Evolutionary conservation across 192 early-diverging fungal genomes (phyloP).

Genomic region (Diversispora eburnea): DNA sequence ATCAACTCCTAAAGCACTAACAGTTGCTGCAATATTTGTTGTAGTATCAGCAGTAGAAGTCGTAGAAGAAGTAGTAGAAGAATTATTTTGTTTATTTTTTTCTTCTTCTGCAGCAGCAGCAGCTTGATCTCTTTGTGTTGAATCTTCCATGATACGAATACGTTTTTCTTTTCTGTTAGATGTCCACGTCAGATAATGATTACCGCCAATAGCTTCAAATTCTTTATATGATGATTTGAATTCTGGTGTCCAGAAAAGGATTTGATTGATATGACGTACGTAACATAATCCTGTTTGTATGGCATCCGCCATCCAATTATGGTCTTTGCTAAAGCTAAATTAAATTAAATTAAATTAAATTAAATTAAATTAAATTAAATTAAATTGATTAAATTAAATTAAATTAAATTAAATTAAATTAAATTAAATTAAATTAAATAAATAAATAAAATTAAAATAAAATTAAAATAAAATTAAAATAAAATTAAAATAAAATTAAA

Average conservation of each 20-base stretch:
- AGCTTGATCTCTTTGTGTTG: background rate
- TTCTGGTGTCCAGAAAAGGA: conserved; percentile 14
- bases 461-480: background rate
- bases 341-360: background rate
- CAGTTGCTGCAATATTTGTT: background rate
- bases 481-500: background rate
- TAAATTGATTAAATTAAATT: too few relatives aligned
- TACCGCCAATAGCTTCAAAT: conserved; percentile 16
- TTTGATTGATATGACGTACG: conserved; percentile 12
- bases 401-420: too few relatives aligned
- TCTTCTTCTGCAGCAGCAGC: conserved; percentile 14
- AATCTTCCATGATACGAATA: conserved; percentile 17
- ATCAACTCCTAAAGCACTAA: conserved; percentile 7
- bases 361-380: too few relatives aligned
- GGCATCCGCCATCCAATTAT: background rate
- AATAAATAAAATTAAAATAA: background rate
- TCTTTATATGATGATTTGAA: conserved; percentile 13
- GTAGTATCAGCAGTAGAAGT: conserved; percentile 3
- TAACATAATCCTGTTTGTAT: background rate
- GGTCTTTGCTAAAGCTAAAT: conserved; percentile 3
- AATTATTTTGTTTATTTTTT: background rate
- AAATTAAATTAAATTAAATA: background rate
- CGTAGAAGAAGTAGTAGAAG: background rate
- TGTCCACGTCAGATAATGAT: background rate
- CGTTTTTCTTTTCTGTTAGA: background rate